Evolutionary conservation across 352 stramenopile genomes (phyloP).

Genomic region (Phytophthora citricola): DNA sequence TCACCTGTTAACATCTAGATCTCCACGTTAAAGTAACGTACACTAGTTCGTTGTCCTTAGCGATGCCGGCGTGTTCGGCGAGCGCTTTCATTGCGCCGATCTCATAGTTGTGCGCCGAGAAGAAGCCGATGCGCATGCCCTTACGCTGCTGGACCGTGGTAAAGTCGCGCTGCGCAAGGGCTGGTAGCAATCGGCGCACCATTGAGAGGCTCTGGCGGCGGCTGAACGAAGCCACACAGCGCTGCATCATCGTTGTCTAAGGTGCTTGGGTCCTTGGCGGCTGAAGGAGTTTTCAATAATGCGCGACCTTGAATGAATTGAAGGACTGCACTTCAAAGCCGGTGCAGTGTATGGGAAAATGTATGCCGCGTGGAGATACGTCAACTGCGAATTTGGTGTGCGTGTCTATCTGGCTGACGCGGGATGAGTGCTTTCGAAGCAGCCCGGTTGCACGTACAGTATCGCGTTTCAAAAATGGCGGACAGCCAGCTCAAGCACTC

Average conservation of each 20-base stretch:
- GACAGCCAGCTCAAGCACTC: too few species aligned
- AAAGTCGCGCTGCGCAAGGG: conserved; percentile 21
- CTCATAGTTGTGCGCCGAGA: conserved; percentile 75
- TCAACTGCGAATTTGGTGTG: not conserved
- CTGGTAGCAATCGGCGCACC: conserved; percentile 15
- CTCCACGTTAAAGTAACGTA: conserved; percentile 17
- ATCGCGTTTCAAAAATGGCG: too few species aligned
- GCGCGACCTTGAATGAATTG: not conserved
- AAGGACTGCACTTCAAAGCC: not conserved
- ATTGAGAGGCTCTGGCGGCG: conserved; percentile 13
- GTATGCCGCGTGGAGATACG: not conserved
- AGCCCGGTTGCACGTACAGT: too few species aligned
- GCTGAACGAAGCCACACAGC: conserved; percentile 18
- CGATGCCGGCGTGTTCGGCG: conserved; percentile 43
- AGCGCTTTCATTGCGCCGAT: conserved; percentile 54
- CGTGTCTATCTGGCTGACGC: not conserved
- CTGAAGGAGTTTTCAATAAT: conserved; percentile 22
- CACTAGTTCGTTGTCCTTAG: conserved; percentile 56
- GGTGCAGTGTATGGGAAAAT: too few species aligned
- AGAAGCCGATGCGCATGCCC: conserved; percentile 77
- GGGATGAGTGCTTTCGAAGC: too few species aligned
- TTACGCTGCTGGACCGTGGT: conserved; percentile 16
- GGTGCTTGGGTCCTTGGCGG: not conserved
- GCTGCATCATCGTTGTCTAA: conserved; percentile 14
- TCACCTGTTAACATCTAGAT: not conserved